These are phyloP conservation scores for Erodium texanum DNA, from an alignment of 441 rosid species.

Conservation along the genomic window DNA sequence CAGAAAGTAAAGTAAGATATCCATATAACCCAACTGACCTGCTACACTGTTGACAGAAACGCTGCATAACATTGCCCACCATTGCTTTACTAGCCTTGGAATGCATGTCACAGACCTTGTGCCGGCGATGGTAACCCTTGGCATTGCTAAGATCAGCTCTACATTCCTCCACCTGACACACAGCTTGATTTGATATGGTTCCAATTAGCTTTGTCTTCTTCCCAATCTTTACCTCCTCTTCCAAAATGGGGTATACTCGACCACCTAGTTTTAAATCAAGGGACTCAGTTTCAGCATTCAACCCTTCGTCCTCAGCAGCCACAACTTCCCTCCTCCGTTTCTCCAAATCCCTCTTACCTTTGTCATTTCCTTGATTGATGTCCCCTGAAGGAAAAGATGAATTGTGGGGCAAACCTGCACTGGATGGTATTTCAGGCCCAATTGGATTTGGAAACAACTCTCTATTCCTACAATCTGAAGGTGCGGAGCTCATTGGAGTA, in stretches of 20 bases:
- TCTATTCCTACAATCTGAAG: neutral
- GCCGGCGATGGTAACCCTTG: conserved; percentile 41
- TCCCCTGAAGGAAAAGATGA: conserved; percentile 22
- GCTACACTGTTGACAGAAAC: conserved; percentile 51
- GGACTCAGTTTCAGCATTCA: neutral
- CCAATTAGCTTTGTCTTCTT: conserved; percentile 31
- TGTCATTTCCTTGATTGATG: conserved; percentile 16
- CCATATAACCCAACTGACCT: conserved; percentile 19
- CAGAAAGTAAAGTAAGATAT: neutral
- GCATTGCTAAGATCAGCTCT: conserved; percentile 36
- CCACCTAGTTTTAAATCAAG: conserved; percentile 29
- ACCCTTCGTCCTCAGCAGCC: conserved; percentile 10
- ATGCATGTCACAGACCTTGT: conserved; percentile 42
- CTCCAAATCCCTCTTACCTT: conserved; percentile 28
- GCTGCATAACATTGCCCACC: conserved; percentile 37
- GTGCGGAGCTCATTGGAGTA: conserved; percentile 25
- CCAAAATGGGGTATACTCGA: conserved; percentile 1
- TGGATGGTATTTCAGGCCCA: neutral
- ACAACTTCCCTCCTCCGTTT: too few relatives aligned
- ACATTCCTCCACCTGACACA: conserved; percentile 44
- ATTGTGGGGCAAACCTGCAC: conserved; percentile 16
- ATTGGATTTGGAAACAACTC: neutral
- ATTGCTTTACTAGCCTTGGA: conserved; percentile 36
- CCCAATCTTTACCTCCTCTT: conserved; percentile 23
- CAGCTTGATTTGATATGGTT: conserved; percentile 20